phyloP scores from a whole-genome alignment of 306 rosid species.

The Vigna radiata region DNA sequence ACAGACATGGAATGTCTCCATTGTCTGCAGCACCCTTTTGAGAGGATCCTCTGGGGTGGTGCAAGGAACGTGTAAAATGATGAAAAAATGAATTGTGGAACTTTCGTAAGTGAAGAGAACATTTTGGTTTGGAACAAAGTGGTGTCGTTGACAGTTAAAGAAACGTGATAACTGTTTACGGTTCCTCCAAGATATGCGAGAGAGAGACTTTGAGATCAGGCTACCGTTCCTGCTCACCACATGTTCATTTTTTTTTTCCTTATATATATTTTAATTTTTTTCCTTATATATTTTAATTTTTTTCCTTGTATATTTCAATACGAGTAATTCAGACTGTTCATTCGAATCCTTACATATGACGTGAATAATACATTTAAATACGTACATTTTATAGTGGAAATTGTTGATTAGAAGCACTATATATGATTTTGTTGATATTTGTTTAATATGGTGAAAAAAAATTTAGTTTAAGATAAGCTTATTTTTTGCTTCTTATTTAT shows the following conservation, averaged over 20 bases:
- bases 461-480: too few species aligned
- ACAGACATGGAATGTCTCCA: constrained; percentile 8
- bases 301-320: too few species aligned
- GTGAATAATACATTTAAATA: too few species aligned
- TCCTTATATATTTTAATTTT: too few species aligned
- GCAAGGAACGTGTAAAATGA: neutral
- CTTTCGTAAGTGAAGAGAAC: neutral
- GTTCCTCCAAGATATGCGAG: neutral
- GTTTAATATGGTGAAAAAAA: too few species aligned
- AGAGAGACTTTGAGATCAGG: neutral
- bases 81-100: neutral
- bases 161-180: neutral
- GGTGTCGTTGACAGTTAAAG: neutral
- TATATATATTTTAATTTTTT: too few species aligned
- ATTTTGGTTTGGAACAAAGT: constrained; percentile 2
- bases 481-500: too few species aligned
- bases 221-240: neutral
- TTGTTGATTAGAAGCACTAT: too few species aligned
- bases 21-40: constrained; percentile 1
- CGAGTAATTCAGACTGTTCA: too few species aligned
- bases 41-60: neutral
- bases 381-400: too few species aligned
- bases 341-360: too few species aligned
- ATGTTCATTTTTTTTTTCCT: neutral
- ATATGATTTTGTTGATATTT: too few species aligned